Percentiles rank a stretch among this genome's conserved stretches.
Conservation (phyloP, 257 asterid species). For the Anisodus acutangulus region DNA sequence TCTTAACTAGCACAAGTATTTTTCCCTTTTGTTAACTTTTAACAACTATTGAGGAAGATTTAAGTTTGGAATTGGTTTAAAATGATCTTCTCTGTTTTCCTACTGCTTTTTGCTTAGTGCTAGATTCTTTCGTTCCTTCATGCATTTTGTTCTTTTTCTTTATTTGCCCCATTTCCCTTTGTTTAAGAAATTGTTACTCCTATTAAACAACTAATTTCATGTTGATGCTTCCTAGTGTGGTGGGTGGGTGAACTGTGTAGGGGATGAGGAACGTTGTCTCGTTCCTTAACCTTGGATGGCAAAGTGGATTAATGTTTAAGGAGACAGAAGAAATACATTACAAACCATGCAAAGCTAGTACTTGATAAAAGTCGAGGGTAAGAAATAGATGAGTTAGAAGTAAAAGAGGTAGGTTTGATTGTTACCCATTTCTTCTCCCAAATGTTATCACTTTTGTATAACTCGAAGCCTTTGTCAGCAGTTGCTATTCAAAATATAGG, state of each 20-base stretch:
- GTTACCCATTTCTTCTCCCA: slow-evolving; percentile 10
- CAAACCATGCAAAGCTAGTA: neutral
- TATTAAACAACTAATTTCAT: neutral
- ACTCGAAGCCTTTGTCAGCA: neutral
- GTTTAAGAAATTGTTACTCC: neutral
- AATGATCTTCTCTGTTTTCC: neutral
- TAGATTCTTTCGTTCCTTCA: neutral
- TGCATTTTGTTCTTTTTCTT: slow-evolving; percentile 4
- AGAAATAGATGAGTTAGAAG: neutral
- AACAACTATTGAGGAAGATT: neutral
- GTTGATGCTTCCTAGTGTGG: neutral
- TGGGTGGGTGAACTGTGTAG: neutral
- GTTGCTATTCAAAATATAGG: neutral
- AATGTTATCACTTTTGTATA: neutral
- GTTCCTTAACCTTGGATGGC: neutral
- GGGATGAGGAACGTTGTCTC: neutral
- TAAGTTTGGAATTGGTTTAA: neutral
- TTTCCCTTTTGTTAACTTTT: neutral
- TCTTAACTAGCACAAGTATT: neutral
- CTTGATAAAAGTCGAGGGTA: neutral
- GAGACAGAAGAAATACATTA: neutral
- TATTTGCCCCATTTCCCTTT: neutral
- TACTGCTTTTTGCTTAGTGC: neutral
- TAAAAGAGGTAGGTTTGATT: neutral
- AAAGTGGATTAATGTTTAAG: neutral